Conservation (phyloP, 495 filamentous ascomycete genomes). For the Pseudoneurospora amorphoporcata region DNA sequence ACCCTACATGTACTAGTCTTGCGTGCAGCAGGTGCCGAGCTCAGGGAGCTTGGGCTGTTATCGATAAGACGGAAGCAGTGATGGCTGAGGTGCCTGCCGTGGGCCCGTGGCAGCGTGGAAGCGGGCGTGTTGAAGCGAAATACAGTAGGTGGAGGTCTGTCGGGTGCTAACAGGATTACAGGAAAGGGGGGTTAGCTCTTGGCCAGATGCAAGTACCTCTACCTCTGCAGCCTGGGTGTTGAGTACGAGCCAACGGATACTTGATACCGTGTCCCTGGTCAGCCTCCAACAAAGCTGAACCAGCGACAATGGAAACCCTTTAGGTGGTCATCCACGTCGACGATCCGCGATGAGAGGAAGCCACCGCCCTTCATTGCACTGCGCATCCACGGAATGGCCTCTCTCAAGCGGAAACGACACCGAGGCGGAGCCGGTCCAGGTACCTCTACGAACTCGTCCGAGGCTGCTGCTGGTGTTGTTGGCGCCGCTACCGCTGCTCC, state of each 20-base stretch:
- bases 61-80: background rate
- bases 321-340: background rate
- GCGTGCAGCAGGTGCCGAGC: background rate
- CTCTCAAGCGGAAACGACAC: conserved; percentile 32
- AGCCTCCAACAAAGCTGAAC: background rate
- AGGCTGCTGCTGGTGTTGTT: background rate
- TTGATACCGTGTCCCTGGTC: background rate
- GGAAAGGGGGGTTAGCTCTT: background rate
- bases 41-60: background rate
- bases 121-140: background rate
- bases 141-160: background rate
- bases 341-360: background rate
- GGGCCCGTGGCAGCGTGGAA: background rate
- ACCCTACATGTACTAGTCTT: background rate
- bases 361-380: background rate
- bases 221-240: background rate
- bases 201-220: background rate
- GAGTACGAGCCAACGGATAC: background rate
- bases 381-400: conserved; percentile 21
- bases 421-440: conserved; percentile 8
- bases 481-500: background rate
- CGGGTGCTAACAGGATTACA: no score
- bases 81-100: background rate
- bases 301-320: no score
- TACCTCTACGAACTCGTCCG: background rate